Evolutionary conservation across 129 eudicot species (phyloP), one percentile per base, ranked within the genome.

Genomic region (Tanacetum coccineum): DNA sequence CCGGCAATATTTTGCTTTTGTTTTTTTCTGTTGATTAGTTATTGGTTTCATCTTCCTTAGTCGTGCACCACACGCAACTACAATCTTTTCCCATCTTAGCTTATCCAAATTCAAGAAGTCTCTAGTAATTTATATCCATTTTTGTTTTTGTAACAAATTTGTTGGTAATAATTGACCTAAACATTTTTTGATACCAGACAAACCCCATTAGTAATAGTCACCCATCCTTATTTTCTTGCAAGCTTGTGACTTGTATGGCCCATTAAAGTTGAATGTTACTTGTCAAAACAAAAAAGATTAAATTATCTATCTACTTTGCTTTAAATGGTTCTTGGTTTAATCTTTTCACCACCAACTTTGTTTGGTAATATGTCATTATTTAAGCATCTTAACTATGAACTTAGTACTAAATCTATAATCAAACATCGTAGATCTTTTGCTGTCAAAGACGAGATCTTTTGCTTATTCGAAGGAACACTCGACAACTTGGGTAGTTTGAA

Each of bases 401-500:
- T 13, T 62, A 21, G 32, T 64, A 69, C 17, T 10, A 32, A 42
- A 14, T 15, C 9, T 57, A 59, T 50, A 13, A 50, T 51, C 14
- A 30, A 30, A 61, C 39, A 66, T 78, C 20, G 25, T 83, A 92
- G 98, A 72, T 88, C 98, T 56, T 92, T 92, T 69, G 95, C 91
- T 0, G 96, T 77, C 13, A 92, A 92, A 72, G 98, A 92, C 2
- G 98, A 92, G 36, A 92, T 92, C 74, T 88, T 88, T 76, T 88
- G 98, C 72, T 82, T 92, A 68, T 88, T 92, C 52, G 91, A 88
- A 80, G 98, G 98, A 36, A 81, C 91, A 6, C 85, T 92, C 3
- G 95, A 88, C 82, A 92, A 92, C 79, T 78, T 92, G 55, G 96
- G 96, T 55, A 92, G 98, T 71, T 80, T 92, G 26, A 88, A 80